Percentiles rank a stretch among this genome's conserved stretches.
Evolutionary conservation across 2,329 filamentous ascomycete species (phyloP).

Genomic region (Curvularia eragrostidis): DNA sequence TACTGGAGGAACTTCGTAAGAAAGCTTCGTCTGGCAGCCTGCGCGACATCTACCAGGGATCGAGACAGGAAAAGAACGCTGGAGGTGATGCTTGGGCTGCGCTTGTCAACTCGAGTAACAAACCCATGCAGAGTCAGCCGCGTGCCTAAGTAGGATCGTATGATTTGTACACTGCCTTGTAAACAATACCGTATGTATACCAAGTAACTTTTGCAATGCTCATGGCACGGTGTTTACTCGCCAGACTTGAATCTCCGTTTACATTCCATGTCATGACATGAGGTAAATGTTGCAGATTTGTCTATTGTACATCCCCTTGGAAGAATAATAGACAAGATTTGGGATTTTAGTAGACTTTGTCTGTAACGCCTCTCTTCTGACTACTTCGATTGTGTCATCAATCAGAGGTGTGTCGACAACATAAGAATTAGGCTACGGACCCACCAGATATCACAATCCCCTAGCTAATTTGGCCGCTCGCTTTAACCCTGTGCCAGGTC

Average conservation of each 20-base stretch:
- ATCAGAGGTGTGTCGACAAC: not conserved
- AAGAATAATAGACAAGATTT: not conserved
- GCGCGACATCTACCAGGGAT: constrained; percentile 7
- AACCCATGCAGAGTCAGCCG: constrained; percentile 6
- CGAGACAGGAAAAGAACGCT: constrained; percentile 6
- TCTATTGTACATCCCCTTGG: not conserved
- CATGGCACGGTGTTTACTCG: not conserved
- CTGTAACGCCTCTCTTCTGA: not conserved
- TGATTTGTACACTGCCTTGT: not conserved
- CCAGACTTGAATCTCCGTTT: not conserved
- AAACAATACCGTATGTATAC: constrained; percentile 6
- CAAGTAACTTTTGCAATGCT: not conserved
- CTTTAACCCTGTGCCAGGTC: constrained; percentile 35
- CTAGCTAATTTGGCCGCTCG: constrained; percentile 30
- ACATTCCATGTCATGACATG: not conserved
- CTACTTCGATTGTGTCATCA: not conserved
- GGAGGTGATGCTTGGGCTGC: constrained; percentile 28
- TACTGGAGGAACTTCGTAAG: constrained; percentile 17
- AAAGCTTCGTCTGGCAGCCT: not conserved
- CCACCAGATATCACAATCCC: not conserved
- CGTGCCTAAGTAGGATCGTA: constrained; percentile 8
- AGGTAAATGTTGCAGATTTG: not conserved
- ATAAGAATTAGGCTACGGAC: not conserved
- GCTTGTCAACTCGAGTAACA: constrained; percentile 24
- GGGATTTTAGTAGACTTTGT: not conserved